phyloP scores from a whole-genome alignment of 1,139 yeast species.

The Lodderomyces beijingensis region DNA sequence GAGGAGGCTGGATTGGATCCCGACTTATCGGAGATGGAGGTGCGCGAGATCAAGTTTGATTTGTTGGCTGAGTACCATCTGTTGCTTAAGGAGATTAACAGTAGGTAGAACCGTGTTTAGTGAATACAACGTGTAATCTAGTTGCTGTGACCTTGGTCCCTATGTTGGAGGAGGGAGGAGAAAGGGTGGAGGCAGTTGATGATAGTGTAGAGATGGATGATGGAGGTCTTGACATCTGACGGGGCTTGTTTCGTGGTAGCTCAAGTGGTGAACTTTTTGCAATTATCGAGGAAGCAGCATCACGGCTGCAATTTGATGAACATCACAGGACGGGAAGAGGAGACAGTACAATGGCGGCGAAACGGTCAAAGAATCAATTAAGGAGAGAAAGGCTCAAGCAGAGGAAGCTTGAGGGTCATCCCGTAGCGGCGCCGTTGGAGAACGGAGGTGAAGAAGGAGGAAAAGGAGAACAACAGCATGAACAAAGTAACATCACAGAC shows the following conservation, averaged over 20 bases:
- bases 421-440: neutral
- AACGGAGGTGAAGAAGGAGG: neutral
- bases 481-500: neutral
- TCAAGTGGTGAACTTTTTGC: no score
- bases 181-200: no score
- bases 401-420: slow-evolving; percentile 26
- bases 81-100: neutral
- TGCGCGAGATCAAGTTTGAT: slow-evolving; percentile 11
- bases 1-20: slow-evolving; percentile 1
- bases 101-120: neutral
- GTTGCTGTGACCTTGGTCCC: no score
- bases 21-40: slow-evolving; percentile 5
- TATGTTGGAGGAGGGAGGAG: no score
- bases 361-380: slow-evolving; percentile 56
- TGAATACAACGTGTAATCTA: neutral
- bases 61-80: slow-evolving; percentile 12
- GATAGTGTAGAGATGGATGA: no score
- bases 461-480: neutral
- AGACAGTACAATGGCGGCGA: no score
- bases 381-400: slow-evolving; percentile 59
- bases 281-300: no score
- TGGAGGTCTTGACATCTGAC: no score
- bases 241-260: slow-evolving; percentile 1
- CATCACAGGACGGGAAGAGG: no score
- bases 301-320: no score